A percentile compares a stretch with the other conserved stretches of the same genome.
Evolutionary conservation across 2,329 filamentous ascomycete genomes (phyloP).

Genomic region (Fusarium sacchari): DNA sequence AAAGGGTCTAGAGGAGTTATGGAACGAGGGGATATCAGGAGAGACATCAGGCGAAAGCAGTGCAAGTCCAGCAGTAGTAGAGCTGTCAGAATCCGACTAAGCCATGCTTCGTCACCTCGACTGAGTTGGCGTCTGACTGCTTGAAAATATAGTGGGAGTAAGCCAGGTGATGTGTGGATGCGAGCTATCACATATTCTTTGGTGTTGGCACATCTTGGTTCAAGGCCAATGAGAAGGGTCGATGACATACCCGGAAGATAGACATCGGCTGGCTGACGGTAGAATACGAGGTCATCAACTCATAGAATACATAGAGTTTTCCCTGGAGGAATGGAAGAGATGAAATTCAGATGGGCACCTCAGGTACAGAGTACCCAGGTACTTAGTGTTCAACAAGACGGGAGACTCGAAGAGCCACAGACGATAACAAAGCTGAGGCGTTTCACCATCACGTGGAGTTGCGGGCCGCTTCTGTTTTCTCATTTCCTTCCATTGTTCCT

Average conservation of each 20-base stretch:
- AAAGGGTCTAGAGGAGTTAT: constrained; percentile 52
- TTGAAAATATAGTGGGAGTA: constrained; percentile 8
- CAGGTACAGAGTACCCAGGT: no score
- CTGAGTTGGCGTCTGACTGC: constrained; percentile 9
- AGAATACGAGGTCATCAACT: neutral
- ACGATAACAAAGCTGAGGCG: neutral
- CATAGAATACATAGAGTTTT: constrained; percentile 1
- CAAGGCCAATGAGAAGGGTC: neutral
- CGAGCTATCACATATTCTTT: constrained; percentile 21
- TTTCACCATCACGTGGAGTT: constrained; percentile 35
- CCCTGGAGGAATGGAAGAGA: neutral
- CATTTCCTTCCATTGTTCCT: constrained; percentile 19
- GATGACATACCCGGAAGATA: neutral
- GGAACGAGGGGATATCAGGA: constrained; percentile 51
- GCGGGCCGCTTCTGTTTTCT: constrained; percentile 11
- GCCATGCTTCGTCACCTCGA: constrained; percentile 15
- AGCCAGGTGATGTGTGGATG: constrained; percentile 15
- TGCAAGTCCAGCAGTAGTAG: constrained; percentile 38
- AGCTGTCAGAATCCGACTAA: constrained; percentile 41
- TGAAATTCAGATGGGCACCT: neutral
- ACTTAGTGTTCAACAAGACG: neutral
- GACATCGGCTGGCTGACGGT: neutral
- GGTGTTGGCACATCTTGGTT: neutral
- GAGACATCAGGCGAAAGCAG: constrained; percentile 28
- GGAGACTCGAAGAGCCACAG: neutral